Evolutionary conservation across 257 asterid species (phyloP).

Genomic region (Oldenlandia corymbosa): DNA sequence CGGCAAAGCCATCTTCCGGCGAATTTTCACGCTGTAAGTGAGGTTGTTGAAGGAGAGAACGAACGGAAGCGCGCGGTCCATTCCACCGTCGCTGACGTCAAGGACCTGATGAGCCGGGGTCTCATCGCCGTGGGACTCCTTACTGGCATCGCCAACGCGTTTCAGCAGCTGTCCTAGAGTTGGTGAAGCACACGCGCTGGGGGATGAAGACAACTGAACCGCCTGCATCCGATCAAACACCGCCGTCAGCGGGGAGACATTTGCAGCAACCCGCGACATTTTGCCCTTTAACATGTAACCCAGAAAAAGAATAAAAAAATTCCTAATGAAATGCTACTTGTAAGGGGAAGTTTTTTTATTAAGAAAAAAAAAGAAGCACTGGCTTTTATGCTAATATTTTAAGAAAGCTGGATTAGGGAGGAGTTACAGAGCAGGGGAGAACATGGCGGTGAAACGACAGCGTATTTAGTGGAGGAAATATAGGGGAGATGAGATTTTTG

Average conservation of each 20-base stretch:
- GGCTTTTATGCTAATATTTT: neutral
- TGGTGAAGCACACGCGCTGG: slow-evolving; percentile 17
- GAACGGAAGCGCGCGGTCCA: slow-evolving; percentile 43
- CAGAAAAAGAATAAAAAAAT: neutral
- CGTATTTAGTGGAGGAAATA: neutral
- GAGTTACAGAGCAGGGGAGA: neutral
- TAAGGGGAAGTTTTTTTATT: no score
- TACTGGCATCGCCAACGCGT: slow-evolving; percentile 31
- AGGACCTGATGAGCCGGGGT: slow-evolving; percentile 75
- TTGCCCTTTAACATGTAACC: neutral
- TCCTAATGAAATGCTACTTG: no score
- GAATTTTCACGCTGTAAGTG: slow-evolving; percentile 42
- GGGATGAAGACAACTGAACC: slow-evolving; percentile 16
- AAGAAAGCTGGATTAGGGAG: neutral
- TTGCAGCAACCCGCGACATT: slow-evolving; percentile 33
- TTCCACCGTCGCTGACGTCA: slow-evolving; percentile 32
- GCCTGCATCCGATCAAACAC: slow-evolving; percentile 21
- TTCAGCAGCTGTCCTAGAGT: slow-evolving; percentile 37
- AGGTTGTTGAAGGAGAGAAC: slow-evolving; percentile 53
- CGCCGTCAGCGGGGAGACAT: slow-evolving; percentile 17
- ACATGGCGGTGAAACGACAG: slow-evolving; percentile 7
- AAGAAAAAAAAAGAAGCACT: neutral
- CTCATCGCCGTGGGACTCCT: slow-evolving; percentile 63
- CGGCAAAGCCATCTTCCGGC: slow-evolving; percentile 22
- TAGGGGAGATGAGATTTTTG: neutral